Evolutionary conservation across 139 green algal genomes (phyloP).

Genomic region (Chlorella sp.): DNA sequence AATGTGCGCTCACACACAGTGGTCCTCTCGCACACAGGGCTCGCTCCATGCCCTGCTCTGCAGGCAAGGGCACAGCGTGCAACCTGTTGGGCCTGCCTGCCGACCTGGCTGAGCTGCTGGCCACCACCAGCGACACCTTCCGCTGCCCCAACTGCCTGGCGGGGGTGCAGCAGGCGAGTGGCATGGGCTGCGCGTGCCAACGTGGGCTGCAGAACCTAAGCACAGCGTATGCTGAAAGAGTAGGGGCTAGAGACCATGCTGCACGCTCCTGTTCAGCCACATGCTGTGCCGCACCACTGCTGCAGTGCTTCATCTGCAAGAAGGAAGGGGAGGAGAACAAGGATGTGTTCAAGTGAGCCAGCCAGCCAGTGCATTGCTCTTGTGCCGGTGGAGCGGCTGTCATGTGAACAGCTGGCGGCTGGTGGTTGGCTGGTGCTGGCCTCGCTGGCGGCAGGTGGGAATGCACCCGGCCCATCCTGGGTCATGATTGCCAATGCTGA

Average conservation of each 20-base stretch:
- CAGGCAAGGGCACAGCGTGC: constrained; percentile 16
- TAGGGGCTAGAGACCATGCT: no score
- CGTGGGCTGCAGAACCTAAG: not conserved
- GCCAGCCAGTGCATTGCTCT: no score
- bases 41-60: not conserved
- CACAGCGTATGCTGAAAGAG: not conserved
- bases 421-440: not conserved
- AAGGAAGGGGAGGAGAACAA: constrained; percentile 33
- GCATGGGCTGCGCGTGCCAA: not conserved
- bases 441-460: not conserved
- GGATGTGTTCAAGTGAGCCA: constrained; percentile 35
- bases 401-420: no score
- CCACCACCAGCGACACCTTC: constrained; percentile 23
- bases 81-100: constrained; percentile 43
- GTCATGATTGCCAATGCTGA: not conserved
- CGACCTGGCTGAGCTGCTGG: constrained; percentile 20
- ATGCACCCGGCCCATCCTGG: not conserved
- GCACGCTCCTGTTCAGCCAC: not conserved
- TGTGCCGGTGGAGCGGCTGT: no score
- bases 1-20: not conserved
- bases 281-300: not conserved
- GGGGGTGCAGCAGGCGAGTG: constrained; percentile 28
- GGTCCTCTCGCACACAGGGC: not conserved
- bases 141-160: constrained; percentile 56
- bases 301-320: constrained; percentile 54